Base-by-base conservation (phyloP, 129 eudicot species). In the Tagetes patula region DNA sequence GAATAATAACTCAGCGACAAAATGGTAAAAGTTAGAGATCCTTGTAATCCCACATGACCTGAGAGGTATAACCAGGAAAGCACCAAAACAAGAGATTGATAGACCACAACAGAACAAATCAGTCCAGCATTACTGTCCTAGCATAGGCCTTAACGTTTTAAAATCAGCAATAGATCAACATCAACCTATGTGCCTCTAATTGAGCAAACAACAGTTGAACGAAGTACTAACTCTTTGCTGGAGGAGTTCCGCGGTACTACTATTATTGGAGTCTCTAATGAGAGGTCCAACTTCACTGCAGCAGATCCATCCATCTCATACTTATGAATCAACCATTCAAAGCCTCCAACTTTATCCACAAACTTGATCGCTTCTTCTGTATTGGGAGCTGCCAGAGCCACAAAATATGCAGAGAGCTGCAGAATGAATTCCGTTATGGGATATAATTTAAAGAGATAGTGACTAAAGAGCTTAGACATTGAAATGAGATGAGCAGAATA, bases 331-430 rank as follows among this genome's bases (percentile, higher is more conserved):
- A 90, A 82, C 96, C 98, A 88, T 78, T 94, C 98, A 74, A 93
- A 84, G n/a, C 96, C 97, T 56, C 97, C 96, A 74, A 90, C 97
- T 81, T 90, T 90, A 76, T 94, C 98, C 61, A 86, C 98, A 82
- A 87, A 87, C 76, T 94, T 86, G 67, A 94, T 85, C 39, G 89
- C 98, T 83, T 94, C 98, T 82, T 88, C 98, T 65, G 96, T 77
- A 81, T 81, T 85, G 6, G 98, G 98, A 66, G 97, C 84, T 36
- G 97, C 98, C 84, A 94, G 93, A 56, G 69, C 98, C 91, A 94
- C 86, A 65, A 94, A 90, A 76, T 94, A 94, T 9, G 96, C 86
- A 77, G 92, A 81, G 56, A 94, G 61, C 98, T 94, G 91, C 74
- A 85, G 42, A 73, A 81, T 46, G 61, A 34, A 71, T 12, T 40